Percentiles rank a stretch among this genome's conserved stretches.
phyloP scores from a whole-genome alignment of 805 yeast genomes.

The Yamadazyma akitaensis region DNA sequence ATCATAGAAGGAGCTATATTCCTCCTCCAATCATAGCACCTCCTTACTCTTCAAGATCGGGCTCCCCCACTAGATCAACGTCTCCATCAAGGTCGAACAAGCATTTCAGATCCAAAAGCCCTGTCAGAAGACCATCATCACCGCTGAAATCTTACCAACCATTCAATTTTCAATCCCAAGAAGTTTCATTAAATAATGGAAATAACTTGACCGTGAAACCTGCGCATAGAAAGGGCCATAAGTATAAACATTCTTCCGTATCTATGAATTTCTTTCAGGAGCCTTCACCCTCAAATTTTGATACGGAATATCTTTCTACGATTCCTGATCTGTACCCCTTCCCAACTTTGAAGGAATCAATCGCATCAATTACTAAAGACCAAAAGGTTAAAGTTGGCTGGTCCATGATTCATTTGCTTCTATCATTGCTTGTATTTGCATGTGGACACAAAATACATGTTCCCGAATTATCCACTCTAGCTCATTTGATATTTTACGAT shows the following conservation, averaged over 20 bases:
- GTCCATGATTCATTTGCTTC: constrained; percentile 53
- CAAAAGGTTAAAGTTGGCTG: constrained; percentile 61
- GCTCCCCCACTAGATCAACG: constrained; percentile 27
- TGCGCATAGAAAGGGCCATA: constrained; percentile 86
- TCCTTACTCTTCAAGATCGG: constrained; percentile 17
- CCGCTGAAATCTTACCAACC: constrained; percentile 40
- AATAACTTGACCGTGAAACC: constrained; percentile 41
- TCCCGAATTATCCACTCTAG: constrained; percentile 66
- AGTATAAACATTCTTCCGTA: constrained; percentile 93
- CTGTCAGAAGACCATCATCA: constrained; percentile 20
- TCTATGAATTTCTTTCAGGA: constrained; percentile 95
- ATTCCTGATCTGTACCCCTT: constrained; percentile 67
- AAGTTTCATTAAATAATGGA: constrained; percentile 29
- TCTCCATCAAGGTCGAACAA: constrained; percentile 27
- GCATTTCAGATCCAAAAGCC: constrained; percentile 30
- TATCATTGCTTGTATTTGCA: constrained; percentile 55
- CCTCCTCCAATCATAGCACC: constrained; percentile 18
- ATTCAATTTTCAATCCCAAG: constrained; percentile 63
- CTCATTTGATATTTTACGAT: constrained; percentile 87
- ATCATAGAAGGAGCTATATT: constrained; percentile 8
- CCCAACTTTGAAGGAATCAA: constrained; percentile 65
- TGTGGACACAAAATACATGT: constrained; percentile 57
- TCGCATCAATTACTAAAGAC: constrained; percentile 51
- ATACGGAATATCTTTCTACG: constrained; percentile 51
- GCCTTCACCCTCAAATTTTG: constrained; percentile 51